Percentiles rank a stretch among this genome's conserved stretches.
These are phyloP conservation scores for Irpex rosettiformis DNA, from an alignment of 1,284 basidiomycete genomes.

Conservation along the genomic window DNA sequence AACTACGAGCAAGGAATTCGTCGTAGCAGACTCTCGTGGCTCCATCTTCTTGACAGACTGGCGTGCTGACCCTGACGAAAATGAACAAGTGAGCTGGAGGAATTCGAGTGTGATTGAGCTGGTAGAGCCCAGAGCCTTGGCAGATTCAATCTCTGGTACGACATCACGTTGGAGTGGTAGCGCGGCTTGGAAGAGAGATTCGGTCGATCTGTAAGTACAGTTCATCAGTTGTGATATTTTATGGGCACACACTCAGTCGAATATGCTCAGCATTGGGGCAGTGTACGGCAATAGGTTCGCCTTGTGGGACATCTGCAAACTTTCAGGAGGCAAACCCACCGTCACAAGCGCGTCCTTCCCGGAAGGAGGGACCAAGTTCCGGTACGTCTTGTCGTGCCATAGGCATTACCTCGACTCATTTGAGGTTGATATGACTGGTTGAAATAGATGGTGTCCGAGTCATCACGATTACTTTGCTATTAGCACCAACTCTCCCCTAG, in stretches of 20 bases:
- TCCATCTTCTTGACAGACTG: conserved; percentile 75
- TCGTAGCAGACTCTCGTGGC: conserved; percentile 70
- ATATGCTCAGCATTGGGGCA: conserved; percentile 57
- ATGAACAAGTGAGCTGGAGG: conserved; percentile 49
- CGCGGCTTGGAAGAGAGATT: conserved; percentile 66
- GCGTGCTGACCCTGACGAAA: conserved; percentile 63
- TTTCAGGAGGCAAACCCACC: conserved; percentile 69
- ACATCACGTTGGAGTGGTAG: conserved; percentile 50
- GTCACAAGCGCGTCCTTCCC: conserved; percentile 56
- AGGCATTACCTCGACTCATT: too few species aligned
- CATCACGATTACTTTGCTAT: conserved; percentile 73
- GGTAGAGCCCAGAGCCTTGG: conserved; percentile 61
- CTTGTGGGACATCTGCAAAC: conserved; percentile 69
- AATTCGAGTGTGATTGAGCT: conserved; percentile 67
- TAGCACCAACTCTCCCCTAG: conserved; percentile 51
- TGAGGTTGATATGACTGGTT: conserved; percentile 9
- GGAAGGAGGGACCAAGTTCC: conserved; percentile 64
- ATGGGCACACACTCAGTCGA: conserved; percentile 3
- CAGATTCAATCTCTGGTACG: conserved; percentile 45
- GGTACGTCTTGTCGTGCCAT: conserved; percentile 39
- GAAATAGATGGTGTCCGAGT: conserved; percentile 68
- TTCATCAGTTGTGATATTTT: neutral
- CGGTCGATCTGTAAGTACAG: conserved; percentile 60
- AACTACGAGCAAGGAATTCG: conserved; percentile 67
- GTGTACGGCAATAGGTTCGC: conserved; percentile 66